A percentile compares a stretch with the other conserved stretches of the same genome.
These are phyloP conservation scores for Aspergillus sp. DNA, from an alignment of 2,329 filamentous ascomycete species.

Conservation along the genomic window DNA sequence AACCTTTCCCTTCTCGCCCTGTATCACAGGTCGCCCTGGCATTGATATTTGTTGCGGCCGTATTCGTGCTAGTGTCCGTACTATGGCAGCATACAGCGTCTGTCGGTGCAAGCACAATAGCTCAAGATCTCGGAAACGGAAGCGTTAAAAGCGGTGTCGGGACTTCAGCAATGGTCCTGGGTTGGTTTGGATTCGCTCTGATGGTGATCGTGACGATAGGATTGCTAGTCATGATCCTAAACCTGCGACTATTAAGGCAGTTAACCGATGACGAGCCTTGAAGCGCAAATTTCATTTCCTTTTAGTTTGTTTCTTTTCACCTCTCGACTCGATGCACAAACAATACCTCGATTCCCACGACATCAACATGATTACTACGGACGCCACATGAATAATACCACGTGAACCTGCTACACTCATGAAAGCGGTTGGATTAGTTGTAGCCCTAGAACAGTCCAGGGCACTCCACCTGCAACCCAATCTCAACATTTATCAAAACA, in stretches of 20 bases:
- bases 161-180: slow-evolving; percentile 93
- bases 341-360: neutral
- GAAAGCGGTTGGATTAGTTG: neutral
- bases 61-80: slow-evolving; percentile 66
- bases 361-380: slow-evolving; percentile 15
- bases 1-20: slow-evolving; percentile 87
- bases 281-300: neutral
- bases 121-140: slow-evolving; percentile 88
- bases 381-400: slow-evolving; percentile 21
- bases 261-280: slow-evolving; percentile 43
- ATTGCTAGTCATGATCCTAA: slow-evolving; percentile 92
- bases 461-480: neutral
- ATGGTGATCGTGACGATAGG: slow-evolving; percentile 96
- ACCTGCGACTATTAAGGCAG: slow-evolving; percentile 75
- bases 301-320: slow-evolving; percentile 9
- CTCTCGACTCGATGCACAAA: slow-evolving; percentile 1
- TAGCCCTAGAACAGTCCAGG: neutral
- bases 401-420: slow-evolving; percentile 12
- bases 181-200: slow-evolving; percentile 94
- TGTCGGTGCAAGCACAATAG: slow-evolving; percentile 89
- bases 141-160: slow-evolving; percentile 84
- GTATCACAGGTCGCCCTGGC: slow-evolving; percentile 91
- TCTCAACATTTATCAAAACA: neutral
- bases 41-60: slow-evolving; percentile 74
- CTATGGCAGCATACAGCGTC: slow-evolving; percentile 79